Evolutionary conservation across 148 eudicot genomes (phyloP).

Genomic region (Silene uniflora): DNA sequence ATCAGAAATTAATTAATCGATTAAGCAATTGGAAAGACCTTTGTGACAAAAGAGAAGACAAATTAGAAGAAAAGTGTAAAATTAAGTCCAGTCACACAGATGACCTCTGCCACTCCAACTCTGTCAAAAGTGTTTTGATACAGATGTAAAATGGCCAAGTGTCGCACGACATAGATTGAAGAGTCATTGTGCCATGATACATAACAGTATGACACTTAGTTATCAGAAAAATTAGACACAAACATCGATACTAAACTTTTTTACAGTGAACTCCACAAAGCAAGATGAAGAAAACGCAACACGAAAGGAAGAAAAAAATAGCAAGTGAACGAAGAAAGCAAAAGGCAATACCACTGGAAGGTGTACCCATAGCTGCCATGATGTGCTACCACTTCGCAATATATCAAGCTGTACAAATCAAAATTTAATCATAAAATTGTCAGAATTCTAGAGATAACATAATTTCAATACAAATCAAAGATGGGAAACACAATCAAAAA

Average conservation of each 20-base stretch:
- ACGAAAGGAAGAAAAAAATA: not conserved
- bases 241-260: too few species aligned
- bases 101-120: too few species aligned
- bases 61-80: not conserved
- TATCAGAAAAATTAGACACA: not conserved
- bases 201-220: not conserved
- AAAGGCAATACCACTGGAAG: slow-evolving; percentile 24
- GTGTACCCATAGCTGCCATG: slow-evolving; percentile 31
- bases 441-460: not conserved
- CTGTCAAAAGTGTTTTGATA: too few species aligned
- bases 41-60: not conserved
- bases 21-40: not conserved
- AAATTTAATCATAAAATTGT: not conserved
- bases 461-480: not conserved
- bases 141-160: too few species aligned
- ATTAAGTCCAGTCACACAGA: not conserved
- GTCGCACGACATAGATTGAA: too few species aligned
- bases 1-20: not conserved
- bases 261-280: not conserved
- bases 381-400: slow-evolving; percentile 3
- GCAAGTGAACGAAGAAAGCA: not conserved
- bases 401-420: not conserved
- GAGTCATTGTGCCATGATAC: not conserved
- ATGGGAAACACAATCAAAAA: not conserved
- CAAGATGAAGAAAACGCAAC: not conserved